Evolutionary conservation across 2,329 filamentous ascomycete species (phyloP).

Genomic region (Stemphylium beticola): DNA sequence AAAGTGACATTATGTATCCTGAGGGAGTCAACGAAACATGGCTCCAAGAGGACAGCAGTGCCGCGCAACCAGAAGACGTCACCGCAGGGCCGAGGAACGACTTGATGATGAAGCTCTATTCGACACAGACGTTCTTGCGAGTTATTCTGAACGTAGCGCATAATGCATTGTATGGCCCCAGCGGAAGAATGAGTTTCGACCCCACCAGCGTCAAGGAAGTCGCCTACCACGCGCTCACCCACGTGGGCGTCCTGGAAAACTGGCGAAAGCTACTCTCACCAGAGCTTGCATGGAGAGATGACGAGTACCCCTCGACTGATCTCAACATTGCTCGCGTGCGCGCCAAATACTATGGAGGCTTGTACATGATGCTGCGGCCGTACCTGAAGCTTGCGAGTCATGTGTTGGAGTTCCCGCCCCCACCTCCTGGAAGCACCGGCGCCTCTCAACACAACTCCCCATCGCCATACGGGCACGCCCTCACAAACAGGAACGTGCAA

Average conservation of each 20-base stretch:
- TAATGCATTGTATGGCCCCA: slow-evolving; percentile 58
- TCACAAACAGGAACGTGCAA: slow-evolving; percentile 29
- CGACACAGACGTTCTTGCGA: slow-evolving; percentile 66
- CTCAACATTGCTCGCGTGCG: slow-evolving; percentile 84
- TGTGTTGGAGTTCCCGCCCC: slow-evolving; percentile 49
- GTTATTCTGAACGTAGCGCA: slow-evolving; percentile 64
- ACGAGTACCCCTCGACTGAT: slow-evolving; percentile 73
- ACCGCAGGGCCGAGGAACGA: slow-evolving; percentile 41
- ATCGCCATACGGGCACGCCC: slow-evolving; percentile 48
- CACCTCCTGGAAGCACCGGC: slow-evolving; percentile 24
- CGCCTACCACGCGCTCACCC: slow-evolving; percentile 33
- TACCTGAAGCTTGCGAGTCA: slow-evolving; percentile 70
- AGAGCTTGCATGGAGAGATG: slow-evolving; percentile 67
- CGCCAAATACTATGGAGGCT: slow-evolving; percentile 93
- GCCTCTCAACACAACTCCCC: slow-evolving; percentile 57
- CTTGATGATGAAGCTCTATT: slow-evolving; percentile 62
- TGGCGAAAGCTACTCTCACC: slow-evolving; percentile 61
- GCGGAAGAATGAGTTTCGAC: slow-evolving; percentile 43
- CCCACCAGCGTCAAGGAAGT: slow-evolving; percentile 39
- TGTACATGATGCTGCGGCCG: slow-evolving; percentile 86
- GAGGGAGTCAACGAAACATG: slow-evolving; percentile 59
- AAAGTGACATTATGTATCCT: slow-evolving; percentile 70
- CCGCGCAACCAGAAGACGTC: slow-evolving; percentile 12
- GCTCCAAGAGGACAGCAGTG: slow-evolving; percentile 20
- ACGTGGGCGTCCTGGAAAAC: slow-evolving; percentile 56